Conservation (phyloP, 2,329 filamentous ascomycete genomes). For the Penicillium sp. region DNA sequence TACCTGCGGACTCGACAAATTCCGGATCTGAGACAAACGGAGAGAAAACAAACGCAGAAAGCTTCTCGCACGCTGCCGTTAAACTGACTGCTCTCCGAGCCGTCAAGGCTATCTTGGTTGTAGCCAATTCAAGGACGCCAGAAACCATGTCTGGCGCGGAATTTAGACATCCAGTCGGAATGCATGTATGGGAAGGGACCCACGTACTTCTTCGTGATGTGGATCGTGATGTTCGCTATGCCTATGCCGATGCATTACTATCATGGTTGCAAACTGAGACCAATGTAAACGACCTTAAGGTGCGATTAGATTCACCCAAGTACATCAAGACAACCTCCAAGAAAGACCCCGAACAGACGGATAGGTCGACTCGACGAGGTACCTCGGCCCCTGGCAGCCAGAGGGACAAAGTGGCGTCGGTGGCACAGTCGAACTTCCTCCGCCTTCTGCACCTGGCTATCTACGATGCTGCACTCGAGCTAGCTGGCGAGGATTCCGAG, state of each 20-base stretch:
- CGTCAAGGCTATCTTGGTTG: conserved; percentile 76
- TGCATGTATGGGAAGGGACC: conserved; percentile 92
- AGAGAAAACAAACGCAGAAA: conserved; percentile 54
- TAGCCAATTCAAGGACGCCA: conserved; percentile 69
- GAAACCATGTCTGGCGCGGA: conserved; percentile 61
- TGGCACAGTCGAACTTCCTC: conserved; percentile 67
- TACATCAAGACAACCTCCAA: conserved; percentile 44
- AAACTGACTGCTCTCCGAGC: conserved; percentile 67
- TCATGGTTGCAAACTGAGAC: conserved; percentile 86
- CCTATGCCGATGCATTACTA: conserved; percentile 78
- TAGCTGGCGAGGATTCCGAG: conserved; percentile 68
- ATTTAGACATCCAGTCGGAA: conserved; percentile 69
- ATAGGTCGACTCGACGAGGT: conserved; percentile 57
- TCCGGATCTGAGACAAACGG: conserved; percentile 15
- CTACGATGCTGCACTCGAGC: conserved; percentile 83
- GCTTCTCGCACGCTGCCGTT: conserved; percentile 61
- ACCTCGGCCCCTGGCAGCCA: conserved; percentile 64
- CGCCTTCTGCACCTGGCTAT: conserved; percentile 78
- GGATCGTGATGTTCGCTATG: conserved; percentile 73
- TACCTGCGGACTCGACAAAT: conserved; percentile 16
- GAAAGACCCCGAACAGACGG: conserved; percentile 41
- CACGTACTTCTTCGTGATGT: conserved; percentile 86
- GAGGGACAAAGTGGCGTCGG: conserved; percentile 56
- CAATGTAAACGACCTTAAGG: conserved; percentile 61
- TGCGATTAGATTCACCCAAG: conserved; percentile 57